Evolutionary conservation across 331 rosid genomes (phyloP).

Genomic region (Malus hybrid): DNA sequence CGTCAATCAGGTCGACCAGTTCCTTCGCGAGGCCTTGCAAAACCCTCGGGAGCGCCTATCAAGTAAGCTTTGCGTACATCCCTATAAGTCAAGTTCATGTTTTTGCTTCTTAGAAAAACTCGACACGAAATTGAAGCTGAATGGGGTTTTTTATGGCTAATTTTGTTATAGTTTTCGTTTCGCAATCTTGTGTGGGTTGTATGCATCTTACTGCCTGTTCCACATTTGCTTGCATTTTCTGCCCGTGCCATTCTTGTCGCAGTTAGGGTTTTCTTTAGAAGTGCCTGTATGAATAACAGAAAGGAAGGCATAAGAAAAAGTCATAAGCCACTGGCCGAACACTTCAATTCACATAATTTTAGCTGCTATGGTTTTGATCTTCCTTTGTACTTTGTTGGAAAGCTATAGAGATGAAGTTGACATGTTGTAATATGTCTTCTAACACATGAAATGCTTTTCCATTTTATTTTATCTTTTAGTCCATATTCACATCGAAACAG

Average conservation of each 20-base stretch:
- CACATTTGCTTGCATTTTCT: not conserved
- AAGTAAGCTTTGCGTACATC: slow-evolving; percentile 28
- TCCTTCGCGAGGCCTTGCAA: slow-evolving; percentile 94
- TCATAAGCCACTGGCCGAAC: not conserved
- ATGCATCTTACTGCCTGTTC: not conserved
- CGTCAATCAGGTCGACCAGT: slow-evolving; percentile 74
- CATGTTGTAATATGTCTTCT: not conserved
- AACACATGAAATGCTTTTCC: not conserved
- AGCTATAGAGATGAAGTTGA: not conserved
- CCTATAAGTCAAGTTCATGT: not conserved
- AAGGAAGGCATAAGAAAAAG: not conserved
- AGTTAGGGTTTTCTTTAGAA: not conserved
- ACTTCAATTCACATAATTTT: not conserved
- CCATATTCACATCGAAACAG: not conserved
- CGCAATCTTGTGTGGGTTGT: not conserved
- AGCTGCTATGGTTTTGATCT: not conserved
- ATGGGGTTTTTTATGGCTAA: not conserved
- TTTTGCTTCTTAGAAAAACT: not conserved
- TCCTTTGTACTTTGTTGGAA: not conserved
- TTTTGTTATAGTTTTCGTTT: not conserved
- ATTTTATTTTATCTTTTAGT: not conserved
- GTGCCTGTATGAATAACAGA: not conserved
- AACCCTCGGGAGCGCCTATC: slow-evolving; percentile 95
- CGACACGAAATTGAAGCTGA: not conserved
- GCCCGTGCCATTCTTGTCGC: not conserved